Conservation (phyloP, 306 rosid species). For the Malus asiatica region DNA sequence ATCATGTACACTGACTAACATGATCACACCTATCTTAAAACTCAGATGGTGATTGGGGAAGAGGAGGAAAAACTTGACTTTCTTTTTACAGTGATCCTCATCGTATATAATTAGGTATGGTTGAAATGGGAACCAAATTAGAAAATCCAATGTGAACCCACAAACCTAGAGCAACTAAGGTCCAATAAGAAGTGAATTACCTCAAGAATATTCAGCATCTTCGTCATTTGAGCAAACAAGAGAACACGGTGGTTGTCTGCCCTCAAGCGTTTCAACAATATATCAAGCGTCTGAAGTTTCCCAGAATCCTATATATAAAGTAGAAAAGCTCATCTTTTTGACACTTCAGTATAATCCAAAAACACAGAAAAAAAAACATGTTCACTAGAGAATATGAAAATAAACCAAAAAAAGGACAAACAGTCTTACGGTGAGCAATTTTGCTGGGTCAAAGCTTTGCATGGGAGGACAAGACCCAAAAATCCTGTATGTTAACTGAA, state of each 20-base stretch:
- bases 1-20: background rate
- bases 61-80: too few species aligned
- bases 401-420: background rate
- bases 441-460: conserved; percentile 96
- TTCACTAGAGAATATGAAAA: conserved; percentile 6
- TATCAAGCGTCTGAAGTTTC: conserved; percentile 99
- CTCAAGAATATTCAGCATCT: conserved; percentile 98
- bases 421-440: conserved; percentile 80
- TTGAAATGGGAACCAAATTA: background rate
- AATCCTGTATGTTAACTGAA: conserved; percentile 70
- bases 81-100: background rate
- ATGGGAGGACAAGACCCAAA: conserved; percentile 94
- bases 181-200: conserved; percentile 29
- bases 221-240: conserved; percentile 98
- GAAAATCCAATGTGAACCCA: background rate
- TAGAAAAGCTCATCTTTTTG: conserved; percentile 1
- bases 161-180: conserved; percentile 3
- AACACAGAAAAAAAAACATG: background rate
- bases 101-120: background rate
- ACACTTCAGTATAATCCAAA: background rate
- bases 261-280: conserved; percentile 83
- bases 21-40: background rate
- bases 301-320: conserved; percentile 79
- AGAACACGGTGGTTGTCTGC: conserved; percentile 93
- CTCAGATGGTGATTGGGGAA: too few species aligned